Evolutionary conservation across 2,329 filamentous ascomycete genomes (phyloP).

Genomic region (Akanthomyces muscarius): DNA sequence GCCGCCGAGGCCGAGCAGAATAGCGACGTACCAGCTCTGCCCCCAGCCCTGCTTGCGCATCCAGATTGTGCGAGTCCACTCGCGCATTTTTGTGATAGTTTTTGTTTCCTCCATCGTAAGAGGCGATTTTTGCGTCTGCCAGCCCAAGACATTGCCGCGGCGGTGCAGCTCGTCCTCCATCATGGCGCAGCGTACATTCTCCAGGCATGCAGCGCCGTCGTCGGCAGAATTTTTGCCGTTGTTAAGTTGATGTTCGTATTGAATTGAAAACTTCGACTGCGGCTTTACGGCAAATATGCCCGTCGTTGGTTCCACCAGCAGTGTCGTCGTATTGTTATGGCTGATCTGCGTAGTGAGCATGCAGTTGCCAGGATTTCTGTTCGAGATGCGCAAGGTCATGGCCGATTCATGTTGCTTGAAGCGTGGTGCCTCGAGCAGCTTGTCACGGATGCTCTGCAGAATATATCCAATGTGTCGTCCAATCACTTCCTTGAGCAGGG

Average conservation of each 20-base stretch:
- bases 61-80: slow-evolving; percentile 62
- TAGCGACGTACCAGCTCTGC: slow-evolving; percentile 66
- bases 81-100: slow-evolving; percentile 57
- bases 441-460: slow-evolving; percentile 61
- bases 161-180: slow-evolving; percentile 59
- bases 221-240: slow-evolving; percentile 50
- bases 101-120: slow-evolving; percentile 53
- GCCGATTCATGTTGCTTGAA: slow-evolving; percentile 58
- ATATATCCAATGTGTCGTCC: slow-evolving; percentile 70
- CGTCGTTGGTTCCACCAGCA: slow-evolving; percentile 72
- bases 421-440: slow-evolving; percentile 55
- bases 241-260: slow-evolving; percentile 64
- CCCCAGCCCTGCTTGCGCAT: slow-evolving; percentile 71
- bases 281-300: slow-evolving; percentile 72
- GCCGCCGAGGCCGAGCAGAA: slow-evolving; percentile 65
- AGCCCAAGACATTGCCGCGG: slow-evolving; percentile 60
- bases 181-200: slow-evolving; percentile 58
- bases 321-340: slow-evolving; percentile 51
- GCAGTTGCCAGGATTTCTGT: slow-evolving; percentile 62
- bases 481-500: slow-evolving; percentile 68
- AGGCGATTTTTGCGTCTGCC: slow-evolving; percentile 50
- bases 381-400: slow-evolving; percentile 55
- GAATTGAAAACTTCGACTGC: slow-evolving; percentile 50
- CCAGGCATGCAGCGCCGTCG: slow-evolving; percentile 55
- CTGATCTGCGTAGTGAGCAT: slow-evolving; percentile 67